These are phyloP conservation scores for Salvia hispanica DNA, from an alignment of 257 asterid genomes.

Conservation along the genomic window DNA sequence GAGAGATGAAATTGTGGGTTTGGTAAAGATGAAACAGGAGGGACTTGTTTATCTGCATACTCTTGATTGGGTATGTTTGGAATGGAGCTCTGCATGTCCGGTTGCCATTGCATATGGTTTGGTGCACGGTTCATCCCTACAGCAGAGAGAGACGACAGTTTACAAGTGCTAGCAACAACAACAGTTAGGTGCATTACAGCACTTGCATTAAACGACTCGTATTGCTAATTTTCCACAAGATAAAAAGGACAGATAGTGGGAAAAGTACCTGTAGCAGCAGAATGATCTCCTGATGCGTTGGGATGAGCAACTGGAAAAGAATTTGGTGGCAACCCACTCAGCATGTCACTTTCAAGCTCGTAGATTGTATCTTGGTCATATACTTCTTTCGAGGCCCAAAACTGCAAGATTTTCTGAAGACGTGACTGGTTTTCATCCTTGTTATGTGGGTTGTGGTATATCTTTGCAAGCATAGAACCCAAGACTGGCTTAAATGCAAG, in stretches of 20 bases:
- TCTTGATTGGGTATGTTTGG: conserved; percentile 56
- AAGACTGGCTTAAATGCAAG: conserved; percentile 90
- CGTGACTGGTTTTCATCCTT: conserved; percentile 96
- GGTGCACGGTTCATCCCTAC: conserved; percentile 50
- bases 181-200: neutral
- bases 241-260: neutral
- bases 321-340: conserved; percentile 55
- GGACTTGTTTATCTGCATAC: conserved; percentile 52
- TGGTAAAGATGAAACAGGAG: conserved; percentile 52
- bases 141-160: conserved; percentile 2
- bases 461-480: conserved; percentile 90
- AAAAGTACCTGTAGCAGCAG: conserved; percentile 55
- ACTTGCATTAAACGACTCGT: conserved; percentile 8
- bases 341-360: conserved; percentile 79
- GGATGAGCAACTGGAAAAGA: conserved; percentile 56
- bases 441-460: conserved; percentile 86
- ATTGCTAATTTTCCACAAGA: conserved; percentile 15
- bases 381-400: conserved; percentile 97
- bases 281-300: conserved; percentile 56
- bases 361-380: conserved; percentile 82
- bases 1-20: conserved; percentile 67
- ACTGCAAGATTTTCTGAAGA: conserved; percentile 82
- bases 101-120: conserved; percentile 62
- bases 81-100: conserved; percentile 49
- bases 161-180: neutral